Evolutionary conservation across 306 rosid genomes (phyloP), one percentile per base, ranked within the genome.

Genomic region (Cercis canadensis): DNA sequence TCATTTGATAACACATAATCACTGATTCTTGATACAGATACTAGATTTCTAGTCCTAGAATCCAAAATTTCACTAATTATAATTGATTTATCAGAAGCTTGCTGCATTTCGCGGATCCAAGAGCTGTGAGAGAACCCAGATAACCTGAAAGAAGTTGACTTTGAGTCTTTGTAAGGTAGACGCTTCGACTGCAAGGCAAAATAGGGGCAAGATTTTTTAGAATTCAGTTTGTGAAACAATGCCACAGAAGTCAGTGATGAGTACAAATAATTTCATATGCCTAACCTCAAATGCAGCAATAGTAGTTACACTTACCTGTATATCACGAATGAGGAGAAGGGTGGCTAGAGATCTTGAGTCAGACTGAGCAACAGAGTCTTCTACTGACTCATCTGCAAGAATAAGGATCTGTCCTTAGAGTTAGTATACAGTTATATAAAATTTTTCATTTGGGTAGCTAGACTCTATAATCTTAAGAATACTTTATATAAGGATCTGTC

Each of bases 31-130:
- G 98, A 94, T 40, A 94, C 98, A n/a, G 97, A 89, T 24, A 90
- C 98, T 66, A 94, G 84, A 77, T 94, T 94, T 89, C 98, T 90
- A 40, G 98, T 94, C 85, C 98, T 82, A 64, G 98, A 94, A 80
- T 94, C 98, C 75, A 94, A 84, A 62, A 94, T 94, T 78, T 94
- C 98, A 81, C 98, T 94, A 33, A 94, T 90, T 73, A 94, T 94
- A 74, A 94, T 94, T 59, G 98, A 94, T 74, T 68, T 86, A 79
- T 90, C 92, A 5, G 98, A 94, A 33, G 98, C 98, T 81, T 88
- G 97, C 84, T 93, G 97, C 97, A 93, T 93, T 87, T 87, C 92
- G 6, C 96, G 86, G 69, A 93, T 87, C 98, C 98, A 93, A 15
- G 97, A 88, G 89, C 87, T 87, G 82, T 90, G 98, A 37, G 90